Conservation (phyloP, 768 basidiomycete genomes). For the Podaxis sp. region DNA sequence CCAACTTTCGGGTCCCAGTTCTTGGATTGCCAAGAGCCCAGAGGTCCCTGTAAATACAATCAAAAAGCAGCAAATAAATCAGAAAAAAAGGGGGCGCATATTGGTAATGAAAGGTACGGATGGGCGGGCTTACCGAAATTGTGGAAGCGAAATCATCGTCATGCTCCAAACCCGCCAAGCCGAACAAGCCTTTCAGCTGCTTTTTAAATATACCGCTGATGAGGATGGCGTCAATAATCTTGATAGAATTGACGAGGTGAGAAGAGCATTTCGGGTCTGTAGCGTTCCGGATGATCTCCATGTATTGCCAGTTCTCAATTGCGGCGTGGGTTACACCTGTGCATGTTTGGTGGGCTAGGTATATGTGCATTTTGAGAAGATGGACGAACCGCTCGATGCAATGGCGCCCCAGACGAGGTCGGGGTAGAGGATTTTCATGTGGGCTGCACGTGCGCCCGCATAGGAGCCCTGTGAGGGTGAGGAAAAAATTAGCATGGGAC, state of each 20-base stretch:
- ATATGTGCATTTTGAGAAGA: conserved; percentile 2
- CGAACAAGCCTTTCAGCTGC: conserved; percentile 73
- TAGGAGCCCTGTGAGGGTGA: conserved; percentile 67
- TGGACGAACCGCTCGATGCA: conserved; percentile 70
- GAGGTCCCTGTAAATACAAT: conserved; percentile 32
- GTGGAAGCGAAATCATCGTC: conserved; percentile 79
- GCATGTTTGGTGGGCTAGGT: neutral
- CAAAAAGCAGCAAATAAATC: neutral
- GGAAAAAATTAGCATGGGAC: neutral
- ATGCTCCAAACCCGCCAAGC: conserved; percentile 61
- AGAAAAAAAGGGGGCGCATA: neutral
- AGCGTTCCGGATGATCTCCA: conserved; percentile 73
- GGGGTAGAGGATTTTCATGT: conserved; percentile 86
- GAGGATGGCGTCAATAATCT: conserved; percentile 62
- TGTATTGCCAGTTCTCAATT: conserved; percentile 84
- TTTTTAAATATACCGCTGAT: conserved; percentile 41
- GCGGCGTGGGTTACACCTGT: conserved; percentile 83
- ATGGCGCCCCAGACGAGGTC: conserved; percentile 89
- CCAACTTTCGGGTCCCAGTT: conserved; percentile 81
- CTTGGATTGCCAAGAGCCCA: conserved; percentile 78
- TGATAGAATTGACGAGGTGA: conserved; percentile 56
- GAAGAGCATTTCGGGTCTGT: conserved; percentile 62
- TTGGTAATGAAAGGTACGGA: neutral
- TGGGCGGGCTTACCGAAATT: conserved; percentile 48
- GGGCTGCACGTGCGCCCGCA: conserved; percentile 90